Evolutionary conservation across 192 early-diverging fungal genomes (phyloP).

Genomic region (Pilobolus umbonatus): DNA sequence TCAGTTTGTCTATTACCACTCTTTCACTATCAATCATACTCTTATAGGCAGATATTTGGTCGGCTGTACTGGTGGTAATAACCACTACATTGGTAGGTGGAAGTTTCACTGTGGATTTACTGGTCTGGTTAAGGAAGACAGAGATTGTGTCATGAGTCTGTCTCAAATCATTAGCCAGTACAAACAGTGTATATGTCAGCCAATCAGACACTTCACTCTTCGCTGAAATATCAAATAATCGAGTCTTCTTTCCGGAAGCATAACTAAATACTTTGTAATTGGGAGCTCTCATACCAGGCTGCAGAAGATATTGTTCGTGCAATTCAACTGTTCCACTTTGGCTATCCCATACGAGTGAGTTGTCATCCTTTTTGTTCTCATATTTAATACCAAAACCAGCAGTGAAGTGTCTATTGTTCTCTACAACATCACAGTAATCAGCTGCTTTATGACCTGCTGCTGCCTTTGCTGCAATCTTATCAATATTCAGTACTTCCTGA

Average conservation of each 20-base stretch:
- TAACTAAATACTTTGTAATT: conserved; percentile 20
- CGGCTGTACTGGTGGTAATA: conserved; percentile 16
- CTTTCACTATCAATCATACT: background rate
- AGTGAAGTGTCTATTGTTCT: conserved; percentile 16
- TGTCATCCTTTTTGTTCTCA: background rate
- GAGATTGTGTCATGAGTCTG: background rate
- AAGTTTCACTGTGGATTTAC: background rate
- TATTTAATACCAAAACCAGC: conserved; percentile 27
- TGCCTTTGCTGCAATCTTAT: conserved; percentile 21
- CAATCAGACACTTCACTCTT: background rate
- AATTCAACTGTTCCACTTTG: background rate
- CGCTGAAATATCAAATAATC: conserved; percentile 15
- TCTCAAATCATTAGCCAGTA: conserved; percentile 18
- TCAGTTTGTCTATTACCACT: conserved; percentile 25
- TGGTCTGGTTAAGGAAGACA: background rate
- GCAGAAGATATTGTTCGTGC: background rate
- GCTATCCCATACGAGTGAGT: background rate
- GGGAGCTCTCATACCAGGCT: conserved; percentile 20
- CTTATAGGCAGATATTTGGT: background rate
- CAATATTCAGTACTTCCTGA: conserved; percentile 20
- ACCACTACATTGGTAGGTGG: background rate
- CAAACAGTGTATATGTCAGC: conserved; percentile 11
- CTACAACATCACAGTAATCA: conserved; percentile 11
- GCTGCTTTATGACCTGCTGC: conserved; percentile 3
- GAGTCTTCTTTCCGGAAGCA: conserved; percentile 13